Percentiles rank a stretch among this genome's conserved stretches.
phyloP scores from a whole-genome alignment of 2,329 filamentous ascomycete species.

The Verticillium isaacii region DNA sequence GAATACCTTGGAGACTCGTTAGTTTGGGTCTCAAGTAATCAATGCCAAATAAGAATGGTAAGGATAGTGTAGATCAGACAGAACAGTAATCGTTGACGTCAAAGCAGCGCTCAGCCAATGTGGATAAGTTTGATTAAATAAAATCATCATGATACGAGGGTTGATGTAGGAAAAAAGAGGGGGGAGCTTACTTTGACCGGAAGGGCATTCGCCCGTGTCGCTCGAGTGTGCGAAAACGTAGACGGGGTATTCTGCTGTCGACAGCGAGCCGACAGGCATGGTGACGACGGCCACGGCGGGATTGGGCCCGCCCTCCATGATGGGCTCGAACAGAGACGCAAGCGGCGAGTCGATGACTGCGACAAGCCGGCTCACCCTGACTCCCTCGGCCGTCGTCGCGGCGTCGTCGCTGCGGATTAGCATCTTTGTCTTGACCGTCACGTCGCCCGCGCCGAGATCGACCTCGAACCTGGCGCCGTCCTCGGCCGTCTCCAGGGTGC shows the following conservation, averaged over 20 bases:
- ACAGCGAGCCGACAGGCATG: conserved; percentile 52
- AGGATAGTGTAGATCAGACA: conserved; percentile 15
- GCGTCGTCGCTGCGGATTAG: conserved; percentile 40
- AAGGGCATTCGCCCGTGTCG: conserved; percentile 87
- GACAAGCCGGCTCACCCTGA: conserved; percentile 54
- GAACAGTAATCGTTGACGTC: conserved; percentile 77
- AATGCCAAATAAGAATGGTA: not conserved
- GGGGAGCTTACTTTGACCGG: conserved; percentile 73
- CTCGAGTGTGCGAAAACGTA: conserved; percentile 72
- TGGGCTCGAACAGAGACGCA: conserved; percentile 60
- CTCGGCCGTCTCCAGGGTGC: conserved; percentile 15
- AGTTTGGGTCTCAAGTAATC: conserved; percentile 15
- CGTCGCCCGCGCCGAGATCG: conserved; percentile 48
- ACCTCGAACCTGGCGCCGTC: conserved; percentile 32
- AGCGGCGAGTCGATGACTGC: conserved; percentile 66
- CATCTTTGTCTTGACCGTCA: conserved; percentile 49
- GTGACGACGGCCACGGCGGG: conserved; percentile 71
- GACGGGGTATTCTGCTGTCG: conserved; percentile 38
- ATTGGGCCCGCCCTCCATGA: conserved; percentile 68
- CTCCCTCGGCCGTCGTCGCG: conserved; percentile 13
- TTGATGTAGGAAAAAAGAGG: conserved; percentile 10
- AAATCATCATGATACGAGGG: conserved; percentile 72
- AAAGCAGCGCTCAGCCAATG: conserved; percentile 93
- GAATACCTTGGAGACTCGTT: conserved; percentile 18
- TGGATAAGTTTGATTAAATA: conserved; percentile 96